Percentiles rank a stretch among this genome's conserved stretches.
Conservation (phyloP, 192 early-diverging fungal genomes). For the Gaertneriomyces sp. region DNA sequence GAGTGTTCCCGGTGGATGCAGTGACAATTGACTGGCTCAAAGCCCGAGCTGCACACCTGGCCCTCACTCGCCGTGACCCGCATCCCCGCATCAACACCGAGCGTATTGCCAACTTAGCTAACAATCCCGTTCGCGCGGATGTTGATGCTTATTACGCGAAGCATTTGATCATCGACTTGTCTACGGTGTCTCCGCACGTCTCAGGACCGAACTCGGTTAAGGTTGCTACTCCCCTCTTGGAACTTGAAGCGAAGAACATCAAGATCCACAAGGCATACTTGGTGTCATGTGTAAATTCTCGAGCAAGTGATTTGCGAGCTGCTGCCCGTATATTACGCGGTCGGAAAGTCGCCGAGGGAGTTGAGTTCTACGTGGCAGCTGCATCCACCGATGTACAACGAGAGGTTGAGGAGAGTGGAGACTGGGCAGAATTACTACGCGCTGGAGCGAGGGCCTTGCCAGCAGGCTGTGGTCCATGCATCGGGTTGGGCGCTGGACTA, state of each 20-base stretch:
- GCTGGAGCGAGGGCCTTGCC: slow-evolving; percentile 88
- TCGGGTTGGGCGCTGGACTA: slow-evolving; percentile 87
- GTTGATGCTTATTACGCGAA: slow-evolving; percentile 75
- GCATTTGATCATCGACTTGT: slow-evolving; percentile 80
- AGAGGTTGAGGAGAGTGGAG: slow-evolving; percentile 77
- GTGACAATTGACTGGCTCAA: slow-evolving; percentile 70
- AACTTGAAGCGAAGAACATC: slow-evolving; percentile 70
- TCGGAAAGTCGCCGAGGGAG: slow-evolving; percentile 67
- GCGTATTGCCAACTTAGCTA: slow-evolving; percentile 27
- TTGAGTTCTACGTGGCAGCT: slow-evolving; percentile 94
- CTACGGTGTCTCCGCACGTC: slow-evolving; percentile 81
- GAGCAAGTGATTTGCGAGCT: slow-evolving; percentile 80
- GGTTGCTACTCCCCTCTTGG: slow-evolving; percentile 73
- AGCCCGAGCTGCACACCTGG: slow-evolving; percentile 52
- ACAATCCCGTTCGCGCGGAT: slow-evolving; percentile 33
- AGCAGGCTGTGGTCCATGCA: slow-evolving; percentile 97
- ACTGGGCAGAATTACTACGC: slow-evolving; percentile 81
- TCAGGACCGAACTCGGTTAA: slow-evolving; percentile 98
- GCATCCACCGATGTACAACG: slow-evolving; percentile 88
- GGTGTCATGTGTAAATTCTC: slow-evolving; percentile 93
- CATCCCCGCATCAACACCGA: slow-evolving; percentile 47
- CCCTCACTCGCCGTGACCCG: slow-evolving; percentile 10
- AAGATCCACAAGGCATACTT: slow-evolving; percentile 95
- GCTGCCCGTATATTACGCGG: slow-evolving; percentile 73
- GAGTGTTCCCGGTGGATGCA: slow-evolving; percentile 91